Evolutionary conservation across 2,329 filamentous ascomycete species (phyloP), one percentile per base, ranked within the genome.

Genomic region (Arthrobotrys megalospora): DNA sequence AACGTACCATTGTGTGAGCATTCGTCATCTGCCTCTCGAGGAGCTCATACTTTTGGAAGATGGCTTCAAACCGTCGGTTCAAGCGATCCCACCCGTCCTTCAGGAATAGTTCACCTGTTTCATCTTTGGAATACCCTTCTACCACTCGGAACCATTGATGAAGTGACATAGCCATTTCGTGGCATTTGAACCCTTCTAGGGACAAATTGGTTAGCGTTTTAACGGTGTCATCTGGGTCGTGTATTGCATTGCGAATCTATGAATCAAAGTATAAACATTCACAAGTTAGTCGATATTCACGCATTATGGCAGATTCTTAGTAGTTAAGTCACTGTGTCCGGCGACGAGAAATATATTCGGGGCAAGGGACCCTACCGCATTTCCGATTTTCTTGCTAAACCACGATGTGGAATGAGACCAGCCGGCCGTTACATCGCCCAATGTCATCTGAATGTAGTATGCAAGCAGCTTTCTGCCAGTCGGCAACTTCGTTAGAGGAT

Each of bases 1-100:
- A 10, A 47, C 43, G 1, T 38, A 66, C 63, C 63, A 66, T 66
- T 4, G 63, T 24, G 32, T 66, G 63, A 1, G 63, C 63, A 24
- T 66, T 66, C 6, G 63, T 47, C 43, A 66, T 66, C 50, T 52
- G 63, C 45, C 52, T 66, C 32, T 66, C 63, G 7, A 66, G 45
- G 12, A 66, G 63, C 16, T 66, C 45, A 16, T 66, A 45, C 11
- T 66, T 66, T 41, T 66, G 43, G 36, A 66, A 38, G 43, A 66
- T 52, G 28, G 19, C 14, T 41, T 41, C 63, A 24, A 66, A 66
- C 1, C 45, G 63, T 10, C 63, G 43, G 24, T 66, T 66, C 34
- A 66, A 34, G 24, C 63, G 63, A 41, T 6, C 32, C 63, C 63
- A 66, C 24, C 45, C 45, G n/a, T 53, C 45, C 11, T 50, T 50